Base-by-base conservation (phyloP, 2,329 filamentous ascomycete species). In the Fusarium nygamai region DNA sequence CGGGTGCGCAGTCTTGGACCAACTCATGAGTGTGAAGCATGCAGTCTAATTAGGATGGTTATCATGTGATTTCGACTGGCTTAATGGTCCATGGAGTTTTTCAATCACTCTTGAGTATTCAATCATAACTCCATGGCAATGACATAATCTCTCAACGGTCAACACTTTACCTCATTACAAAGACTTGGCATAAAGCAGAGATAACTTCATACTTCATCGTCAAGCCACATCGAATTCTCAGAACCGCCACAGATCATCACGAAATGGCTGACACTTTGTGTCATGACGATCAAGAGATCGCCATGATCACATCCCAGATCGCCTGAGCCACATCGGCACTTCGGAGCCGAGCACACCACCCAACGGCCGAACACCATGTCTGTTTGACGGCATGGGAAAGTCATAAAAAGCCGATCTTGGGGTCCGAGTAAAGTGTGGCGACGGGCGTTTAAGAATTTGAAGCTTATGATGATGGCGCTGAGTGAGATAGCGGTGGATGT, bases 321-420 rank as follows among this genome's bases (percentile, higher is more conserved):
- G 46, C 46, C 38, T 31, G 47, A 60, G 56, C 34, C n/a, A 60
- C 14, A 31, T 43, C 72, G 72, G 68, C 72, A 72, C 17, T 27
- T 24, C 57, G 63, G 60, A 50, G 64, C 72, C 72, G 72, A 66
- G 39, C 60, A 74, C 71, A 74, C 66, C 66, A 71, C 53, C 60
- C 31, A 58, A 46, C 44, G 34, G 50, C 44, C 53, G 43, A n/a
- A 33, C 44, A 24, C 43, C 22, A 60, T 62, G 44, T 51, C 61
- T 50, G 29, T 39, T 59, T 67, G 51, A 67, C 43, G 47, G 53
- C 34, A 74, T 48, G 60, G 50, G 19, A 65, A 70, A 69, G 58
- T 34, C 20, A 33, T 31, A 11, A 62, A 54, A 72, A 66, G 43
- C 27, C 48, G 51, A 73, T 51, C 20, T 62, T 31, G 27, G 22